Conservation (phyloP, 371 early-diverging fungal species). For the Mortierella sp. region DNA sequence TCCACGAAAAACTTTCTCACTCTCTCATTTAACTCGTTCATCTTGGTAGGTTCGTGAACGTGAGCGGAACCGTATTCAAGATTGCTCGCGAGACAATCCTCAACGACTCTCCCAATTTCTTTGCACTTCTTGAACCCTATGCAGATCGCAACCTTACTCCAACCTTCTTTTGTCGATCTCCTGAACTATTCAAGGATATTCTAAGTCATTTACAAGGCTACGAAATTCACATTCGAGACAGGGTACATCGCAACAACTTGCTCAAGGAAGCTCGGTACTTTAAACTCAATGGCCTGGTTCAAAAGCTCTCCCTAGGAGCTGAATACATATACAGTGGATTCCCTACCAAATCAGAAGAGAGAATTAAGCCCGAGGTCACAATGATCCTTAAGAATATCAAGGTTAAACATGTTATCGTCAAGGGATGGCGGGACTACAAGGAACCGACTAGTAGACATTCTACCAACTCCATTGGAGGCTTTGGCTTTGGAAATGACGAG, state of each 20-base stretch:
- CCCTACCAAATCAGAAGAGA: conserved; percentile 45
- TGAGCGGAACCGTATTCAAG: conserved; percentile 51
- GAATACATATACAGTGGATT: conserved; percentile 42
- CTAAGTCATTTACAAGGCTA: conserved; percentile 73
- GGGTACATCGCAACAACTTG: conserved; percentile 71
- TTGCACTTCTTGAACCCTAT: conserved; percentile 39
- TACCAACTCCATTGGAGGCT: not conserved
- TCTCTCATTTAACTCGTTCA: not conserved
- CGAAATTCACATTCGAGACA: conserved; percentile 68
- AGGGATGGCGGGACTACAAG: conserved; percentile 47
- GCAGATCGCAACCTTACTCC: conserved; percentile 60
- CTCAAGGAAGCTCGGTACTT: conserved; percentile 74
- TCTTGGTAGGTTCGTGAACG: conserved; percentile 38
- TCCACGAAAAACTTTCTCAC: no score
- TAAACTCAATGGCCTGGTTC: conserved; percentile 64
- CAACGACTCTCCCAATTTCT: conserved; percentile 44
- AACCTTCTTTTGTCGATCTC: conserved; percentile 68
- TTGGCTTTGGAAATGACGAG: not conserved
- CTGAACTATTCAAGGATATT: conserved; percentile 73
- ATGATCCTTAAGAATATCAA: conserved; percentile 51
- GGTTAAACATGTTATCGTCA: conserved; percentile 43
- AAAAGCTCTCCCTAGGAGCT: conserved; percentile 60
- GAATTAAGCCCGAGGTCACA: conserved; percentile 50
- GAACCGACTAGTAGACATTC: conserved; percentile 3
- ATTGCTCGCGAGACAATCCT: conserved; percentile 34